phyloP scores from a whole-genome alignment of 78 protist species.

The Monosiga brevicollis region DNA sequence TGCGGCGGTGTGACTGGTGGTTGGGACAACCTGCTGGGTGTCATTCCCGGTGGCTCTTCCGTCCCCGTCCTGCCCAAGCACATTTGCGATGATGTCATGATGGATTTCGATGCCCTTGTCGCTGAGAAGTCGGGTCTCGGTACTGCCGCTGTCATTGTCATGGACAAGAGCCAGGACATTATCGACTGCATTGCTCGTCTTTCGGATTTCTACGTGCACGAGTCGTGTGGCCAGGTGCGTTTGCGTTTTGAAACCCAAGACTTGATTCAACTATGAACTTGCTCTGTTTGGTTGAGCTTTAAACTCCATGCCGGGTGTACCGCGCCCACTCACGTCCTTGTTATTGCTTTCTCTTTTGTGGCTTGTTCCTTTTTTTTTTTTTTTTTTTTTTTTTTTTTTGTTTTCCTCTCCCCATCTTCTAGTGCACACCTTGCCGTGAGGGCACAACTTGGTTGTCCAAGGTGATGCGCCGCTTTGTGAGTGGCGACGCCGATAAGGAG shows the following conservation, averaged over 20 bases:
- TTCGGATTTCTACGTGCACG: conserved; percentile 87
- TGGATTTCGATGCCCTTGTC: conserved; percentile 92
- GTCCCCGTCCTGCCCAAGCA: conserved; percentile 83
- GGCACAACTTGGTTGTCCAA: conserved; percentile 75
- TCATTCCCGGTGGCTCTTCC: conserved; percentile 96
- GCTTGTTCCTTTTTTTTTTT: background rate
- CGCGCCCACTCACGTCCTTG: no score
- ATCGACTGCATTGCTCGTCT: conserved; percentile 78
- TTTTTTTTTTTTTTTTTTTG: background rate
- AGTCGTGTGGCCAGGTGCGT: conserved; percentile 85
- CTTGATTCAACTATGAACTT: no score
- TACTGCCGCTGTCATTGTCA: conserved; percentile 95
- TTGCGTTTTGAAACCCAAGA: no score
- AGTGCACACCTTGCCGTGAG: conserved; percentile 98
- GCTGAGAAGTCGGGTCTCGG: conserved; percentile 85
- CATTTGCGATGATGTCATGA: conserved; percentile 80
- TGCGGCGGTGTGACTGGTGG: conserved; percentile 95
- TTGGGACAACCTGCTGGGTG: conserved; percentile 90
- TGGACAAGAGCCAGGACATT: conserved; percentile 84
- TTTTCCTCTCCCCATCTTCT: no score
- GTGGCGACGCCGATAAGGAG: conserved; percentile 78
- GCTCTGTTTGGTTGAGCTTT: no score
- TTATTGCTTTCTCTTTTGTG: no score
- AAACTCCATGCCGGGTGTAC: no score
- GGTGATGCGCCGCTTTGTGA: conserved; percentile 75